Conservation (phyloP, 148 eudicot genomes). For the Rhododendron ovatum region DNA sequence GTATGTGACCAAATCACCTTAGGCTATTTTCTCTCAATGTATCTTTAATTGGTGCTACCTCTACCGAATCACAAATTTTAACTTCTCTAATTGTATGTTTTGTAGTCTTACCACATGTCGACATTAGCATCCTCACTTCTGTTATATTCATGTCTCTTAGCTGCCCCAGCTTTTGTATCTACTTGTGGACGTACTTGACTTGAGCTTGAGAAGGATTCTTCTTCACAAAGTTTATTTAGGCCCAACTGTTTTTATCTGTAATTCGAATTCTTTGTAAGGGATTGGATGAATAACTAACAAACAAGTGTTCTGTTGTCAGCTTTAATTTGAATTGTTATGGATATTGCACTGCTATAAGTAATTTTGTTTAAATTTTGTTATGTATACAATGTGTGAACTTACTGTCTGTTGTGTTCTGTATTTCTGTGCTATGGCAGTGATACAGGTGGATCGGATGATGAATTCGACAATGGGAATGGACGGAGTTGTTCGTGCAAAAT, state of each 20-base stretch:
- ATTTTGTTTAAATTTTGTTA: not conserved
- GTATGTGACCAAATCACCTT: not conserved
- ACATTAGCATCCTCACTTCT: not conserved
- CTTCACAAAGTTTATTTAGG: not conserved
- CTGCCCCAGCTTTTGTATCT: not conserved
- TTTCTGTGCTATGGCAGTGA: constrained; percentile 38
- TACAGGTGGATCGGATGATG: constrained; percentile 63
- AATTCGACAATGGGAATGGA: constrained; percentile 43
- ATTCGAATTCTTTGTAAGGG: not conserved
- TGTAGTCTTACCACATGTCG: not conserved
- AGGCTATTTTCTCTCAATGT: not conserved
- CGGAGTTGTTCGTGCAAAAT: constrained; percentile 74
- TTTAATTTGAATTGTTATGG: not conserved
- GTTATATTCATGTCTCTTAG: not conserved
- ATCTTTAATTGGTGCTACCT: not conserved
- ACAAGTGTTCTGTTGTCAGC: not conserved
- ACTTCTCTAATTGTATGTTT: not conserved
- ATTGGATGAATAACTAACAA: not conserved
- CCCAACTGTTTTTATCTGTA: not conserved
- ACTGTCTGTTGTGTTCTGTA: not conserved
- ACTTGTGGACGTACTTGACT: not conserved
- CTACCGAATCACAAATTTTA: not conserved
- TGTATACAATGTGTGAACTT: not conserved
- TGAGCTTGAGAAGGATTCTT: not conserved
- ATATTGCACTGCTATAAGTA: not conserved